Percentiles rank a stretch among this genome's conserved stretches.
Evolutionary conservation across 257 asterid species (phyloP).

Genomic region (Nicotiana sylvestris): DNA sequence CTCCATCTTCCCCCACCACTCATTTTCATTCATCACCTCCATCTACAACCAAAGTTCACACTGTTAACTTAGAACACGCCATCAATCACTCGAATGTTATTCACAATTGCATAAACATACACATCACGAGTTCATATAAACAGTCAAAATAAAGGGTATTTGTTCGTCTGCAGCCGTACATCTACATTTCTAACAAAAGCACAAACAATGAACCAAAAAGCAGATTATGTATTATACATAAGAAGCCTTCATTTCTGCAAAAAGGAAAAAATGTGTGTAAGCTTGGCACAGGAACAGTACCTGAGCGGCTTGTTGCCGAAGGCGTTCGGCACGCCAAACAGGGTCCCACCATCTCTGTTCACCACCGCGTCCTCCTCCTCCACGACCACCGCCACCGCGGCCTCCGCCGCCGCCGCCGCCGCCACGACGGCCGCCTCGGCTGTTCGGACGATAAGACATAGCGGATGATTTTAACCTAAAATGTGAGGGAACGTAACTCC

Average conservation of each 20-base stretch:
- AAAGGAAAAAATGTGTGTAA: background rate
- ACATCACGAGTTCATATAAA: background rate
- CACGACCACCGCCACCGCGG: conserved; percentile 37
- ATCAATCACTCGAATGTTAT: background rate
- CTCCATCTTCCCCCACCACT: conserved; percentile 87
- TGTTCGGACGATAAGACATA: conserved; percentile 82
- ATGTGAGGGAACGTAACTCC: conserved; percentile 9
- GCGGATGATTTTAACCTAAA: conserved; percentile 29
- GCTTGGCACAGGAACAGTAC: conserved; percentile 24
- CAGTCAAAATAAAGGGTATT: background rate
- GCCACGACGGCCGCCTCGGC: conserved; percentile 71
- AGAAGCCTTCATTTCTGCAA: background rate
- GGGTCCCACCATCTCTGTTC: conserved; percentile 99
- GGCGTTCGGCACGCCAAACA: conserved; percentile 91
- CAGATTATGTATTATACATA: background rate
- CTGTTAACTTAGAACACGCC: background rate
- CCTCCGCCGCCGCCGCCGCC: conserved; percentile 38
- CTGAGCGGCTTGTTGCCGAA: conserved; percentile 74
- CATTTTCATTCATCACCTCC: conserved; percentile 76
- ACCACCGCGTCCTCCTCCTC: conserved; percentile 62
- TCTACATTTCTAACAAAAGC: background rate
- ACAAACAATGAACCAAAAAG: background rate
- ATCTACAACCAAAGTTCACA: conserved; percentile 37
- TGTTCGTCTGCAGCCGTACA: background rate
- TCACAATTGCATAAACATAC: background rate